phyloP scores from a whole-genome alignment of 768 basidiomycete genomes.

The Psilocybe cubensis region DNA sequence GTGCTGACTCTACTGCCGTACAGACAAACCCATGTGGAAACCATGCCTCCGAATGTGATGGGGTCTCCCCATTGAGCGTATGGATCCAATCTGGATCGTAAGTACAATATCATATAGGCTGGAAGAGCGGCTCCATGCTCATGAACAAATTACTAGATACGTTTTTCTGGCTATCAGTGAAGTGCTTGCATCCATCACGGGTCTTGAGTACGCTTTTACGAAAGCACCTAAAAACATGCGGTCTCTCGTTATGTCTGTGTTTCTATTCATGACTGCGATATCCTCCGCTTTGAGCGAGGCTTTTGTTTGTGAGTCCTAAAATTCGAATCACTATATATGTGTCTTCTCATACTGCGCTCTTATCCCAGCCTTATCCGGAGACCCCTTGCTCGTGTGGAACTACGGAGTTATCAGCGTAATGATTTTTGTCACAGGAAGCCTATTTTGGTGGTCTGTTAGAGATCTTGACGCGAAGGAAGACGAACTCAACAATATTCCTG shows the following conservation, averaged over 20 bases:
- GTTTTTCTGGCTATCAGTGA: slow-evolving; percentile 70
- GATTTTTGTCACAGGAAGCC: slow-evolving; percentile 48
- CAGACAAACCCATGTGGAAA: slow-evolving; percentile 55
- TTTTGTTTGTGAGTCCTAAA: slow-evolving; percentile 61
- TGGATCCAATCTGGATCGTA: slow-evolving; percentile 78
- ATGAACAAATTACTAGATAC: slow-evolving; percentile 42
- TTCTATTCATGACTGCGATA: slow-evolving; percentile 62
- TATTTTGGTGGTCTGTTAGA: slow-evolving; percentile 61
- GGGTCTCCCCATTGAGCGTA: slow-evolving; percentile 66
- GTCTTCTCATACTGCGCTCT: neutral
- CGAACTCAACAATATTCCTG: slow-evolving; percentile 53
- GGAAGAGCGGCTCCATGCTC: neutral
- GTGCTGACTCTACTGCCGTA: neutral
- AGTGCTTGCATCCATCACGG: slow-evolving; percentile 81
- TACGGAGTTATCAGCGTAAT: slow-evolving; percentile 63
- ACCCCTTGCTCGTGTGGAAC: slow-evolving; percentile 81
- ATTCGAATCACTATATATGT: neutral
- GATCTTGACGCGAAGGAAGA: slow-evolving; percentile 68
- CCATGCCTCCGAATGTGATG: slow-evolving; percentile 51
- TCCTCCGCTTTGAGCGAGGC: slow-evolving; percentile 69
- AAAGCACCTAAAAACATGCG: slow-evolving; percentile 90
- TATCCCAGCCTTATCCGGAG: slow-evolving; percentile 56
- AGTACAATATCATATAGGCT: slow-evolving; percentile 24
- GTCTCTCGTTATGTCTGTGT: slow-evolving; percentile 78
- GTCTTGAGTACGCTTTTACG: slow-evolving; percentile 87